A percentile compares a stretch with the other conserved stretches of the same genome.
These are phyloP conservation scores for Pouteria campechiana DNA, from an alignment of 179 eudicot genomes.

Conservation along the genomic window DNA sequence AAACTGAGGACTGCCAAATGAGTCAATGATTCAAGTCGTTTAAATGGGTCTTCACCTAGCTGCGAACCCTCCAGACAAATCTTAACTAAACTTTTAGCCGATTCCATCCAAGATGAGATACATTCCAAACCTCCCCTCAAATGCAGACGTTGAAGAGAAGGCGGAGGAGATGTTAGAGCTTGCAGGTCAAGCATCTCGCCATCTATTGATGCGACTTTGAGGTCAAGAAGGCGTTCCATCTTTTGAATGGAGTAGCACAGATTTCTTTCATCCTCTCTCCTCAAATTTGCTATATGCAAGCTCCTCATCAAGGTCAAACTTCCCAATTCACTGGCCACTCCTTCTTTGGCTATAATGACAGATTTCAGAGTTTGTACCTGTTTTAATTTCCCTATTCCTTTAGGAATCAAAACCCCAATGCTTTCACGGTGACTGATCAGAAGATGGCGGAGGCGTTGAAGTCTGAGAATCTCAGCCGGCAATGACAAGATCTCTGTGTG, in stretches of 20 bases:
- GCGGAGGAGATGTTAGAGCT: slow-evolving; percentile 3
- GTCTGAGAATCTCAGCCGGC: slow-evolving; percentile 3
- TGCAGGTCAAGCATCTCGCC: background rate
- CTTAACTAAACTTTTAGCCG: slow-evolving; percentile 2
- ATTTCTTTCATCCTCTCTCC: background rate
- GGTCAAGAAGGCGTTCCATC: background rate
- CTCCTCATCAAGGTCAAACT: background rate
- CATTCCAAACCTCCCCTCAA: slow-evolving; percentile 1
- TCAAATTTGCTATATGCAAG: slow-evolving; percentile 2
- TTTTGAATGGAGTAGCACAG: slow-evolving; percentile 5
- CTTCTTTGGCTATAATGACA: background rate
- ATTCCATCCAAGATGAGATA: slow-evolving; percentile 1
- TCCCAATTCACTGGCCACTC: background rate
- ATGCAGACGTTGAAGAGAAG: background rate
- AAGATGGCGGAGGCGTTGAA: slow-evolving; percentile 4
- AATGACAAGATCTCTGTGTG: background rate
- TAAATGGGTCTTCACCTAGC: slow-evolving; percentile 2
- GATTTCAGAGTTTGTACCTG: background rate
- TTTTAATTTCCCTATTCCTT: background rate
- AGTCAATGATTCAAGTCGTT: slow-evolving; percentile 6
- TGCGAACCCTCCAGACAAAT: background rate
- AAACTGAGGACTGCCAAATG: slow-evolving; percentile 4
- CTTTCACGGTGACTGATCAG: too few relatives aligned
- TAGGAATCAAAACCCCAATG: too few relatives aligned
- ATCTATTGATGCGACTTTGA: background rate